Conservation (phyloP, 2,329 filamentous ascomycete genomes). For the Ascochyta pisi region DNA sequence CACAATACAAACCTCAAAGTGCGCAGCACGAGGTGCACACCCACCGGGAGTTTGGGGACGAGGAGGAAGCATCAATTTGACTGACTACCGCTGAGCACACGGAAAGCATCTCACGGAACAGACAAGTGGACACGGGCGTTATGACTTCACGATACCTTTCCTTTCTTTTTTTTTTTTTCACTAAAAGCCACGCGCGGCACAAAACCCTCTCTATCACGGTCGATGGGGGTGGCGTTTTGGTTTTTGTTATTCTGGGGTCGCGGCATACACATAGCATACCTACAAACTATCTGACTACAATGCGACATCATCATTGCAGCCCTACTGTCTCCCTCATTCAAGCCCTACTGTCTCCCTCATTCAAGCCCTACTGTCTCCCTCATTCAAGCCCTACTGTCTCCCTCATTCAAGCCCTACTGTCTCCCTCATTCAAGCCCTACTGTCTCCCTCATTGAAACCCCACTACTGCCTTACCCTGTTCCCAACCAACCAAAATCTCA, state of each 20-base stretch:
- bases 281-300: constrained; percentile 2
- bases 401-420: no score
- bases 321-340: neutral
- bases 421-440: no score
- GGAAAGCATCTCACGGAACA: constrained; percentile 5
- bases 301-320: constrained; percentile 2
- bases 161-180: constrained; percentile 20
- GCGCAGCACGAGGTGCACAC: neutral
- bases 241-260: neutral
- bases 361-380: neutral
- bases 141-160: constrained; percentile 33
- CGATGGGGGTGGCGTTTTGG: constrained; percentile 12
- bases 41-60: neutral
- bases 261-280: neutral
- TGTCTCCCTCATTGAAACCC: no score
- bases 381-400: no score
- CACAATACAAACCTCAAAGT: neutral
- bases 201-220: constrained; percentile 15
- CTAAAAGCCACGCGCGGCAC: constrained; percentile 19
- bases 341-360: neutral
- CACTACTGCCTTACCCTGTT: no score
- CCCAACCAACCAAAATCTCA: no score
- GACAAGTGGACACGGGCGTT: constrained; percentile 15
- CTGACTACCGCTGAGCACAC: constrained; percentile 2
- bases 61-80: constrained; percentile 10